Conservation (phyloP, 495 filamentous ascomycete genomes). For the Aspergillus hancockii region DNA sequence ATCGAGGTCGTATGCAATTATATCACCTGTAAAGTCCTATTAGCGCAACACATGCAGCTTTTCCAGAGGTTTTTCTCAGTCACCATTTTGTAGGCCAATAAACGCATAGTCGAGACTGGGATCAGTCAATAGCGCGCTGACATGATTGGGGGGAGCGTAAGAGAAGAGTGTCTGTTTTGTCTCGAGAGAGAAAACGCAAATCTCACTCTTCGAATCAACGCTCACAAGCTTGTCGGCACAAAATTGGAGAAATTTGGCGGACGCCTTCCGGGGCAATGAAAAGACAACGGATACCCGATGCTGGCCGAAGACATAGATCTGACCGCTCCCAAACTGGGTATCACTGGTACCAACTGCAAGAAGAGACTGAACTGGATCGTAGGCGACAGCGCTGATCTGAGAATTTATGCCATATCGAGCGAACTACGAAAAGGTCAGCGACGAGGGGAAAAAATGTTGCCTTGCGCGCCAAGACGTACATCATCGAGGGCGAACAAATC, state of each 20-base stretch:
- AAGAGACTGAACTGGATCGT: slow-evolving; percentile 91
- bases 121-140: slow-evolving; percentile 73
- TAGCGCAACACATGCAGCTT: slow-evolving; percentile 2
- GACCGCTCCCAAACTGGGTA: slow-evolving; percentile 71
- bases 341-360: slow-evolving; percentile 89
- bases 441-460: slow-evolving; percentile 6
- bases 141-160: slow-evolving; percentile 72
- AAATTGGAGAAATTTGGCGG: slow-evolving; percentile 71
- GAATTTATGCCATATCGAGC: slow-evolving; percentile 85
- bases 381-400: slow-evolving; percentile 78
- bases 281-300: slow-evolving; percentile 73
- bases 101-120: slow-evolving; percentile 90
- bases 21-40: slow-evolving; percentile 57
- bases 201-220: slow-evolving; percentile 80
- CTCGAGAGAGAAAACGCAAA: slow-evolving; percentile 76
- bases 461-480: slow-evolving; percentile 45
- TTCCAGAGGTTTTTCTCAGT: slow-evolving; percentile 10
- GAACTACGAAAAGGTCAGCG: slow-evolving; percentile 47
- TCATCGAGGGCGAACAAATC: slow-evolving; percentile 82
- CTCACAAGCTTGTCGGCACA: slow-evolving; percentile 77
- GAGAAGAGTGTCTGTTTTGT: slow-evolving; percentile 56
- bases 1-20: slow-evolving; percentile 89
- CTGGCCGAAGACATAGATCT: slow-evolving; percentile 91
- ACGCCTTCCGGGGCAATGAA: slow-evolving; percentile 62
- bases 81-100: slow-evolving; percentile 70